Conservation (phyloP, 768 basidiomycete species). For the Macrolepiota albuminosa region DNA sequence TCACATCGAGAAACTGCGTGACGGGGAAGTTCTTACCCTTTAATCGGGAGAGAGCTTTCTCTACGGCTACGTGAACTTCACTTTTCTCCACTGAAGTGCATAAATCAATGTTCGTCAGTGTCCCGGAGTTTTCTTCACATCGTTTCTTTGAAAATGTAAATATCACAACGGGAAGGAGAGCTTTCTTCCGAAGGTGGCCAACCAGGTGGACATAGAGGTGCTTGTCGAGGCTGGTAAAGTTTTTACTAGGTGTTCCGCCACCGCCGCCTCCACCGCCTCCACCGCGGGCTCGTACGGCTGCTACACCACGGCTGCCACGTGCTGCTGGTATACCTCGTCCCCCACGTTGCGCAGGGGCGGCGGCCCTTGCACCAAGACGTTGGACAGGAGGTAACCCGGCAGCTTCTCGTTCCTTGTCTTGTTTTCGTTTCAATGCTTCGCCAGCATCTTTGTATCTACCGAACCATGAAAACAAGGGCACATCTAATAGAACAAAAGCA, state of each 20-base stretch:
- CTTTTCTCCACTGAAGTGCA: conserved; percentile 92
- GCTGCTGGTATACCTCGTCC: conserved; percentile 42
- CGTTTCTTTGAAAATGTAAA: conserved; percentile 97
- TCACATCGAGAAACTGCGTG: conserved; percentile 4
- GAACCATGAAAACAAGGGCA: neutral
- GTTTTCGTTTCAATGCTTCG: conserved; percentile 86
- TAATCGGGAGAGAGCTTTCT: conserved; percentile 84
- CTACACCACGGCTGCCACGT: conserved; percentile 36
- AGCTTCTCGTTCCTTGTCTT: conserved; percentile 97
- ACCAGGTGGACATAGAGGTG: conserved; percentile 93
- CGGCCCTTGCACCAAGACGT: conserved; percentile 76
- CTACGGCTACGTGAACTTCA: conserved; percentile 91
- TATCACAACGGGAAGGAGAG: conserved; percentile 87
- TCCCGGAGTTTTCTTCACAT: conserved; percentile 95
- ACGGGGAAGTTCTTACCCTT: conserved; percentile 49
- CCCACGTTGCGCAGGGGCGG: conserved; percentile 50
- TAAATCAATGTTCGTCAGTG: conserved; percentile 83
- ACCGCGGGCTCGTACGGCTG: conserved; percentile 32
- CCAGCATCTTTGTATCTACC: conserved; percentile 84
- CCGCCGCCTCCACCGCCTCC: conserved; percentile 32
- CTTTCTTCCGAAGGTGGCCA: conserved; percentile 78
- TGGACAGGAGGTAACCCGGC: conserved; percentile 87
- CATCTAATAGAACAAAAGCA: neutral
- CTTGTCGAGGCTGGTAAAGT: conserved; percentile 73
- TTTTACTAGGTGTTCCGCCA: conserved; percentile 43